Base-by-base conservation (phyloP, 176 grass and related monocot species). In the Hyparrhenia diplandra region DNA sequence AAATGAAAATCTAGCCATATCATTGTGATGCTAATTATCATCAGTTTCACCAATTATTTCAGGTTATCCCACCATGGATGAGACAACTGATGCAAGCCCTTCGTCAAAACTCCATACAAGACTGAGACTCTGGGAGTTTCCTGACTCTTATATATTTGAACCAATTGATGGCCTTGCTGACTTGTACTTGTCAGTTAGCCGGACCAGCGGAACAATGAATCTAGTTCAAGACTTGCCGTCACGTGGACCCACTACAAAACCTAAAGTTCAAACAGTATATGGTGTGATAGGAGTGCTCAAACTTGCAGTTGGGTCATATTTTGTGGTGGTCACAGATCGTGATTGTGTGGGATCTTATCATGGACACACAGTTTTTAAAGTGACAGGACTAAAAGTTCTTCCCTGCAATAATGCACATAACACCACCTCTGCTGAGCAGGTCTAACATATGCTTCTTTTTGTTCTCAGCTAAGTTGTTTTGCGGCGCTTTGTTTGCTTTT, bases 211-310 rank as follows among this genome's bases (percentile, higher is more conserved):
- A 86, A 91, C 96, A 28, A 90, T 93, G 86, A 86, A 86, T 74
- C 79, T 85, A 81, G 84, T 94, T 83, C 85, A 85, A 80, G 87
- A 90, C 45, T 78, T 95, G 89, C 96, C 87, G 20, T 60, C 86
- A 59, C 83, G 77, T 74, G 81, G 84, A 30, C 12, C 81, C 13
- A 75, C 60, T 59, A 63, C 82, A 32, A 92, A 84, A 60, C 84
- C 82, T 24, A 99, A 90, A 80, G 80, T 89, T 79, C 83, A 28
- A 61, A 93, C 64, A 67, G 83, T 93, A 45, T 99, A 77, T 87
- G 96, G 96, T 70, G 75, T 99, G 76, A 76, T 99, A 68, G 96
- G 96, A 77, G 82, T 93, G 68, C 89, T 99, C 82, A 99, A 92
- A 83, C 96, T 95, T 86, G 84, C 94, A 90, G 80, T 93, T 65